These are phyloP conservation scores for Uronychia setigera DNA, from an alignment of 73 alveolate species.

Conservation along the genomic window DNA sequence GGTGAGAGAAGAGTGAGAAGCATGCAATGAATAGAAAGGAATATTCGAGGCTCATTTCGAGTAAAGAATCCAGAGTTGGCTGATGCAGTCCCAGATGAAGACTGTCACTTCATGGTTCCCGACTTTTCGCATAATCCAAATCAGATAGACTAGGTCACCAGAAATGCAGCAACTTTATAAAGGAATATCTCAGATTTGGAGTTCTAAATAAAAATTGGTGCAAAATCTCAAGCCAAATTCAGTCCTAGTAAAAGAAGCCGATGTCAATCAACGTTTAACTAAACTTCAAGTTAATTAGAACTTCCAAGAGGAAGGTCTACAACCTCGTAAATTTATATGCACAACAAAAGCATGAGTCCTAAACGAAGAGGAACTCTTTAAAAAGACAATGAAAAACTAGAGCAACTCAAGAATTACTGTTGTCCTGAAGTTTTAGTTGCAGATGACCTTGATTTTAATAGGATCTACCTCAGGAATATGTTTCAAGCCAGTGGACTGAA, in stretches of 20 bases:
- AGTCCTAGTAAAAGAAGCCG: background rate
- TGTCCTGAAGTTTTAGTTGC: background rate
- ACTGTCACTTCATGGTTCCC: background rate
- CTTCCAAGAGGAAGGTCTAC: background rate
- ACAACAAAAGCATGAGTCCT: background rate
- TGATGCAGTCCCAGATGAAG: background rate
- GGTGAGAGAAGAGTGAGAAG: background rate
- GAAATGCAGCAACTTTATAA: background rate
- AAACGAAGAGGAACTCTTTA: background rate
- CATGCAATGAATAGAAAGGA: background rate
- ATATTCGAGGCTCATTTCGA: background rate
- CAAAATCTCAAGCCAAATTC: background rate
- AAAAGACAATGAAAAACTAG: background rate
- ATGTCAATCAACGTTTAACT: background rate
- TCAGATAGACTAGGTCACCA: background rate
- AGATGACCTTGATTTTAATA: background rate
- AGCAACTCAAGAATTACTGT: background rate
- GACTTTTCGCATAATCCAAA: background rate
- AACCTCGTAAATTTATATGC: too few relatives aligned
- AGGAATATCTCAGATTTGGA: too few relatives aligned
- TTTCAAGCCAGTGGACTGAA: too few relatives aligned
- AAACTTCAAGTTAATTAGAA: background rate
- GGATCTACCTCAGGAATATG: background rate
- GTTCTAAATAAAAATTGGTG: too few relatives aligned
- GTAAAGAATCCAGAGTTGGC: background rate